Evolutionary conservation across 345 rosid genomes (phyloP).

Genomic region (Combretum micranthum): DNA sequence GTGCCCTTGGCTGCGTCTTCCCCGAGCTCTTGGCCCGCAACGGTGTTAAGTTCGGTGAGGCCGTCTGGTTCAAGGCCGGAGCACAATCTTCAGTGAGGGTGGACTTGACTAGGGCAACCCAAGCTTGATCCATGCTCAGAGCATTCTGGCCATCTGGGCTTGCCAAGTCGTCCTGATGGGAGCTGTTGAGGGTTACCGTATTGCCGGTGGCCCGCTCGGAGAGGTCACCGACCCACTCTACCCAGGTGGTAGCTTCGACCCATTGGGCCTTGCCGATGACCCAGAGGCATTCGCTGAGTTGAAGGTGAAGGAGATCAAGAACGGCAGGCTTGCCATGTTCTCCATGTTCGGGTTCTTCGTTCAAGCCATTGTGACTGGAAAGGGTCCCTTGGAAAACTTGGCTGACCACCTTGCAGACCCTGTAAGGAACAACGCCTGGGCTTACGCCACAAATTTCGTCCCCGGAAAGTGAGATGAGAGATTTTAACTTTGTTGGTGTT

Average conservation of each 20-base stretch:
- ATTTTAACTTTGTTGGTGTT: no score
- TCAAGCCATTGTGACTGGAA: conserved; percentile 80
- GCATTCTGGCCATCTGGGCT: conserved; percentile 81
- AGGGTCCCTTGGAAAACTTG: conserved; percentile 71
- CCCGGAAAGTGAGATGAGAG: conserved; percentile 64
- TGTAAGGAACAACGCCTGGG: conserved; percentile 88
- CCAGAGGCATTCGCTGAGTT: conserved; percentile 75
- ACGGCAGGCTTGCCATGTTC: conserved; percentile 82
- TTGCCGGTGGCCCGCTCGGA: conserved; percentile 65
- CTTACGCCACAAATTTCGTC: conserved; percentile 79
- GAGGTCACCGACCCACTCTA: conserved; percentile 66
- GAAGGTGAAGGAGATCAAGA: conserved; percentile 79
- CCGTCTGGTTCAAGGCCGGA: conserved; percentile 86
- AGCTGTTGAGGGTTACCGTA: conserved; percentile 68
- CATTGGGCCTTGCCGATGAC: conserved; percentile 78
- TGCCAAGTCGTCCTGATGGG: conserved; percentile 63
- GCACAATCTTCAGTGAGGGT: conserved; percentile 71
- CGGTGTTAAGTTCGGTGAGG: conserved; percentile 71
- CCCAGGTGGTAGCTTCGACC: conserved; percentile 89
- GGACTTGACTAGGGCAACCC: conserved; percentile 88
- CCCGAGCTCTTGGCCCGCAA: conserved; percentile 69
- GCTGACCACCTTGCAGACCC: conserved; percentile 85
- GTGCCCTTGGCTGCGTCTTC: conserved; percentile 72
- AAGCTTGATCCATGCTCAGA: conserved; percentile 69
- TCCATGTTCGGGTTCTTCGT: conserved; percentile 86